Evolutionary conservation across 225 moss, liverwort and hornwort species (phyloP).

Genomic region (Physcomitrium patens): DNA sequence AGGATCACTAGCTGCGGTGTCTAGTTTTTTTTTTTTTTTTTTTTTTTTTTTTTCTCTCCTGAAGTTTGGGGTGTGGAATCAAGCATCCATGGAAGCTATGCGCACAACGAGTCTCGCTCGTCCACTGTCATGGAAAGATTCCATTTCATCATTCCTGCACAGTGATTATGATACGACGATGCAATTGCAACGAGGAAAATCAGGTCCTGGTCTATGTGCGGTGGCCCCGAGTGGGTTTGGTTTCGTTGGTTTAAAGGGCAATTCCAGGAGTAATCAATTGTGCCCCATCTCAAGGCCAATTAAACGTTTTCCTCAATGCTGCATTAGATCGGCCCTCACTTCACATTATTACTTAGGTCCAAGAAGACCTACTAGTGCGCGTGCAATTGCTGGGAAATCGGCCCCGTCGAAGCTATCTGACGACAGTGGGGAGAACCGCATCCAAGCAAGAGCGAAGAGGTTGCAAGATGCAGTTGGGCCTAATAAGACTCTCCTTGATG

Average conservation of each 20-base stretch:
- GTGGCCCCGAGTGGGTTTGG: neutral
- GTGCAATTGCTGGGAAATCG: conserved; percentile 38
- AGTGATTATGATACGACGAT: neutral
- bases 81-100: conserved; percentile 37
- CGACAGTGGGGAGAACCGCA: conserved; percentile 29
- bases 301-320: conserved; percentile 8
- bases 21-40: neutral
- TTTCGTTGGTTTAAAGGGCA: neutral
- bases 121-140: conserved; percentile 25
- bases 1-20: conserved; percentile 1
- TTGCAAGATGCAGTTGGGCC: conserved; percentile 61
- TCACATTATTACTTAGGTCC: neutral
- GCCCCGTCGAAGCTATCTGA: conserved; percentile 24
- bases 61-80: neutral
- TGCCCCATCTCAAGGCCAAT: neutral
- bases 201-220: conserved; percentile 12
- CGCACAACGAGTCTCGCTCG: conserved; percentile 23
- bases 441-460: conserved; percentile 29
- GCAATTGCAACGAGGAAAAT: conserved; percentile 13
- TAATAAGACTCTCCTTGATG: conserved; percentile 63
- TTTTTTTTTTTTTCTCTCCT: neutral
- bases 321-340: neutral
- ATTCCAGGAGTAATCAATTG: neutral
- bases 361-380: conserved; percentile 17
- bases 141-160: conserved; percentile 3